Conservation (phyloP, 139 green algal species). For the Chlorella sorokiniana region DNA sequence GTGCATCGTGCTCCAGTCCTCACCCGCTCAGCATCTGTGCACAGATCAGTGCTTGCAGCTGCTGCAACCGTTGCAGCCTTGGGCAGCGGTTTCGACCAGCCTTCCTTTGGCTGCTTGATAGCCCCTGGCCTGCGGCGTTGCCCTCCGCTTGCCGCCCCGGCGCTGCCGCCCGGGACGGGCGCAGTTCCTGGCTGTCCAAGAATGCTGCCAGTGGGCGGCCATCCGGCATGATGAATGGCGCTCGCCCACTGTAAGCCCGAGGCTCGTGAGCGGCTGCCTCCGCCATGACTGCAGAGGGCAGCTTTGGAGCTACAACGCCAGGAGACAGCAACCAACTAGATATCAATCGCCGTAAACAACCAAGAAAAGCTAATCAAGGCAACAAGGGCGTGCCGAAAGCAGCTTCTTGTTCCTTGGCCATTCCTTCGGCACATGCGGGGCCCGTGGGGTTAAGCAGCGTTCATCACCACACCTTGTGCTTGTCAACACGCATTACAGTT, state of each 20-base stretch:
- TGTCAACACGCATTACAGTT: too few relatives aligned
- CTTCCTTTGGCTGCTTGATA: not conserved
- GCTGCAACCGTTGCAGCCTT: not conserved
- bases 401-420: too few relatives aligned
- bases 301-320: too few relatives aligned
- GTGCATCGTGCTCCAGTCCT: too few relatives aligned
- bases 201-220: conserved; percentile 12
- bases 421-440: too few relatives aligned
- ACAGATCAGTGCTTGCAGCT: not conserved
- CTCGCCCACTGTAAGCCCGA: not conserved
- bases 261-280: not conserved
- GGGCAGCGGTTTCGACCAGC: conserved; percentile 18
- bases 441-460: too few relatives aligned
- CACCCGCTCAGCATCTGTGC: not conserved
- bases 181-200: not conserved
- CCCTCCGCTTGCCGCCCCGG: not conserved
- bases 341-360: too few relatives aligned
- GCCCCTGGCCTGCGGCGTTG: not conserved
- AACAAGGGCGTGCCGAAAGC: too few relatives aligned
- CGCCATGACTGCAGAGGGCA: too few relatives aligned
- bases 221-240: conserved; percentile 53
- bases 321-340: too few relatives aligned
- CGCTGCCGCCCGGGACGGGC: not conserved
- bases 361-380: too few relatives aligned
- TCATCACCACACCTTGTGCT: too few relatives aligned